Evolutionary conservation across 345 rosid genomes (phyloP), one percentile per base, ranked within the genome.

Genomic region (Lumnitzera racemosa): DNA sequence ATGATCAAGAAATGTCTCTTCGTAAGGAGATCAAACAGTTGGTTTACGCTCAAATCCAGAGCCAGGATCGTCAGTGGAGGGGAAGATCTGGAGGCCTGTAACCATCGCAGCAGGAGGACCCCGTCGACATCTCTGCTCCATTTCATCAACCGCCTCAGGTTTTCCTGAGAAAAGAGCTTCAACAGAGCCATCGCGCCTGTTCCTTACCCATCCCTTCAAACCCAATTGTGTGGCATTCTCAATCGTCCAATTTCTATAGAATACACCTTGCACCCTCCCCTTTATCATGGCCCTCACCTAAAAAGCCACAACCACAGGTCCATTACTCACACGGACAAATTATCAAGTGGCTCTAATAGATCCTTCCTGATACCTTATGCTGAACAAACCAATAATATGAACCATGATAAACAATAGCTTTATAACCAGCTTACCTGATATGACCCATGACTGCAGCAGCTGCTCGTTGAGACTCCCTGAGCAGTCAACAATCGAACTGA

Each of bases 201-300:
- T 92, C 78, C 91, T 79, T 13, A 92, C 96, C 98, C 96, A 89
- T 61, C 96, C 96, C 46, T 80, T 87, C 25, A 92, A n/a, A 58
- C 95, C 95, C 51, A 89, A 75, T 60, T 80, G 81, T 36, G 67
- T 72, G 0, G 97, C 97, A 53, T 84, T 87, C 66, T 85, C 95
- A 16, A 86, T 67, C 5, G 90, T 87, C 97, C 97, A 89, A 76
- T 87, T 77, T 67, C 95, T 81, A 67, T 89, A 89, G 60, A 91
- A 94, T 43, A 94, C 96, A 49, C 97, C 97, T 36, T 94, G 97
- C 29, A 92, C 97, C 64, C 83, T 81, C 58, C 99, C 97, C 73
- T 87, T 89, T 27, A 89, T 66, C 78, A 77, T 72, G 41, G 74
- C 64, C 75, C 95, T 81, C 70, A 77, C 87, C 96, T 89, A 74